Base-by-base conservation (phyloP, 768 basidiomycete genomes). In the Coprinopsis sp. region DNA sequence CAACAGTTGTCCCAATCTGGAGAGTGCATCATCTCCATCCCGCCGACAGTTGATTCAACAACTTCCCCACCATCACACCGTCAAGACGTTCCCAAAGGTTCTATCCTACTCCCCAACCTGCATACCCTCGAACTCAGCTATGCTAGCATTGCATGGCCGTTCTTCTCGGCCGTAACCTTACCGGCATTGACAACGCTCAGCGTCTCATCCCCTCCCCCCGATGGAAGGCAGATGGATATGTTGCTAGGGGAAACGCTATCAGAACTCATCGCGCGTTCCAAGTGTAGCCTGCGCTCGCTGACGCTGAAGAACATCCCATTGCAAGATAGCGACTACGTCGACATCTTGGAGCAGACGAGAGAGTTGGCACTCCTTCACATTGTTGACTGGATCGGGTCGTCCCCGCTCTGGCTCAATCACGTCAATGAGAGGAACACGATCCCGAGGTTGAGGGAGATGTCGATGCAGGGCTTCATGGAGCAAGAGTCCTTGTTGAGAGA, bases 181-280 rank as follows among this genome's bases (percentile, higher is more conserved):
- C 40, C 40, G 4, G 6, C 27, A 4, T 22, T 42, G 12, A 7
- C 27, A 11, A 12, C 16, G 14, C 19, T 42, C 5, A 11, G 12
- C 14, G 40, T 42, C 6, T 42, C 40, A 7, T 18, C 40, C 11
- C 40, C 40, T 5, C 40, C 40, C n/a, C n/a, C 30, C 30, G 8
- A 19, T 24, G 25, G 8, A 30, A 10, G 12, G 28, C 6, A 28
- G 5, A 28, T 5, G 40, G 40, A 42, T 22, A n/a, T 16, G 14
- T 21, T 28, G 12, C 16, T 18, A n/a, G 40, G 40, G 4, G 19
- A 28, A 16, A 21, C 40, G n/a, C 40, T 42, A 12, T 42, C 40
- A 12, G 27, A 27, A 7, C 30, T 42, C 40, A 14, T 42, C 7
- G 22, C 40, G 6, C 40, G 40, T 27, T 42, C 40, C 40, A 42